Percentiles rank a stretch among this genome's conserved stretches.
Conservation (phyloP, 2,329 filamentous ascomycete species). For the Cladosporium sphaerospermum region DNA sequence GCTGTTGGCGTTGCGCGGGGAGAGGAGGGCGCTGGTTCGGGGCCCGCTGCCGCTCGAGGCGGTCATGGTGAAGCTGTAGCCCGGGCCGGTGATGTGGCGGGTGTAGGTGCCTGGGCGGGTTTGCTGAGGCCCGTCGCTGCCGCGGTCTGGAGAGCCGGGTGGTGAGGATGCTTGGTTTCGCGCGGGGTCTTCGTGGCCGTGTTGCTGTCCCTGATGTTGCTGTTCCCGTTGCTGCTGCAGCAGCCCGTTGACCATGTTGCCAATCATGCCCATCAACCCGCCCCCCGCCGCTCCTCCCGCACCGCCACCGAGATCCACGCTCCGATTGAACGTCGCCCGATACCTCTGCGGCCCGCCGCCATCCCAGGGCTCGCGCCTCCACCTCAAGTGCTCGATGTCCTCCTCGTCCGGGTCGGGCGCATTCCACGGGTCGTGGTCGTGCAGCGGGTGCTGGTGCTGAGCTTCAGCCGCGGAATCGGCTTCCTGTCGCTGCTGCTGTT, state of each 20-base stretch:
- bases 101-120: constrained; percentile 14
- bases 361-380: constrained; percentile 26
- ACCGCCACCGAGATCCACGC: constrained; percentile 23
- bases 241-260: constrained; percentile 15
- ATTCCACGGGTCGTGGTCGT: constrained; percentile 45
- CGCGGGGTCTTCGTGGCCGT: constrained; percentile 9
- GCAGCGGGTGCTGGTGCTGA: constrained; percentile 28
- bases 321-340: constrained; percentile 36
- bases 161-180: constrained; percentile 12
- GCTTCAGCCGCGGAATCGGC: constrained; percentile 19
- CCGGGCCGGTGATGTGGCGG: constrained; percentile 21
- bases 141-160: constrained; percentile 10
- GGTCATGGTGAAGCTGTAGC: constrained; percentile 27
- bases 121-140: constrained; percentile 6
- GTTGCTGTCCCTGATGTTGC: constrained; percentile 15
- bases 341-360: constrained; percentile 24
- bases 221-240: constrained; percentile 13
- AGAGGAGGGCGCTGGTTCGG: constrained; percentile 29
- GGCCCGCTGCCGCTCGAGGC: constrained; percentile 18
- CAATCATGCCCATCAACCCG: constrained; percentile 29
- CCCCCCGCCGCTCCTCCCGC: constrained; percentile 31
- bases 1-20: constrained; percentile 46
- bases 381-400: constrained; percentile 32
- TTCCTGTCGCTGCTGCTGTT: constrained; percentile 12
- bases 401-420: constrained; percentile 45